Percentiles rank a stretch among this genome's conserved stretches.
Conservation (phyloP, 2,329 filamentous ascomycete genomes). For the Alternaria hordeiaustralica region DNA sequence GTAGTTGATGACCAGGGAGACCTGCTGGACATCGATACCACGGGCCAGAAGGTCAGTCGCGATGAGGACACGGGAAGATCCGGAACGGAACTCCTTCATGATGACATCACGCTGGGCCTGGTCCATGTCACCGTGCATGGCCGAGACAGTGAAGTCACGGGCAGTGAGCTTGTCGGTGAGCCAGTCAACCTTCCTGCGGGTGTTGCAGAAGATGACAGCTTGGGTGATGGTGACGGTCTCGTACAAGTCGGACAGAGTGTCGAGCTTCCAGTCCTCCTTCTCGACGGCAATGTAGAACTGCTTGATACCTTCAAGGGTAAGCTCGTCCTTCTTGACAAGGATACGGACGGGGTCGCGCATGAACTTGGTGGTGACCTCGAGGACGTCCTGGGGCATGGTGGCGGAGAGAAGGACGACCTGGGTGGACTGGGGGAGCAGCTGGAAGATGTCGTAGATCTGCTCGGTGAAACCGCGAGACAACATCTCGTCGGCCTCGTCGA, state of each 20-base stretch:
- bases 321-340: constrained; percentile 99
- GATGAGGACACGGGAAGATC: constrained; percentile 97
- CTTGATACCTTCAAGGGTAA: constrained; percentile 99
- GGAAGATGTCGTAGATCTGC: constrained; percentile 99
- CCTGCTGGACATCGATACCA: constrained; percentile 99
- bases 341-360: constrained; percentile 99
- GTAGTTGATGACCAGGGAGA: constrained; percentile 99
- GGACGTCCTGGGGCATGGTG: constrained; percentile 98
- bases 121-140: constrained; percentile 99
- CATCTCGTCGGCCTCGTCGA: constrained; percentile 99
- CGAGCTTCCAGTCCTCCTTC: constrained; percentile 99
- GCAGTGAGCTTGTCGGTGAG: constrained; percentile 98
- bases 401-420: constrained; percentile 98
- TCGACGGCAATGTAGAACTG: constrained; percentile 99
- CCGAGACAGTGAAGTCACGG: constrained; percentile 98
- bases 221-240: constrained; percentile 99
- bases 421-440: constrained; percentile 95
- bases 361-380: constrained; percentile 99
- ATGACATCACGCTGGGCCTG: constrained; percentile 97
- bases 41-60: constrained; percentile 96
- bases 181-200: constrained; percentile 99
- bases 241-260: constrained; percentile 98
- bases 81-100: constrained; percentile 99
- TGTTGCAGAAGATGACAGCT: constrained; percentile 99
- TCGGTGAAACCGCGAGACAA: constrained; percentile 99